Evolutionary conservation across 768 basidiomycete genomes (phyloP), one percentile per base, ranked within the genome.

Genomic region (Pleurotus pulmonarius): DNA sequence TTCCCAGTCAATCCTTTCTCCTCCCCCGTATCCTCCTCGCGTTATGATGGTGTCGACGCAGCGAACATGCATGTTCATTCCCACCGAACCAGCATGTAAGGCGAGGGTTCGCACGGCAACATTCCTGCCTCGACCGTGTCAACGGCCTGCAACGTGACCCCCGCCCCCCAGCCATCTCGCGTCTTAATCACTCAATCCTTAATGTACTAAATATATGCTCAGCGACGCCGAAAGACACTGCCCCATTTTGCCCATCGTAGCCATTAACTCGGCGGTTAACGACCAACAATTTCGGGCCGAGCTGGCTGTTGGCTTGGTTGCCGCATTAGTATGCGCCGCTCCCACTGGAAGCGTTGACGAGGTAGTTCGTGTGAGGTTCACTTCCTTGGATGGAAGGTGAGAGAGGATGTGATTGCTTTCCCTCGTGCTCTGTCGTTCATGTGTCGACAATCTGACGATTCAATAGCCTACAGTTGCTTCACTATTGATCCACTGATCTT

Each of bases 401-500:
- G 18, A 18, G n/a, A 41, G 51, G 51, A 53, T 5, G 8, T 40
- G 29, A 11, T 34, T 34, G 51, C 37, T 15, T 53, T 53, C 24
- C 20, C 51, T 53, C 51, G 39, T 53, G 51, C 15, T 34, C 16
- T 29, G 11, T 44, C 41, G 41, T 44, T 44, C 41, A 44, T 44
- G 41, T 44, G 41, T 44, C 4, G n/a, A 16, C n/a, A n/a, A 22
- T 44, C 22, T 51, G 49, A 34, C 49, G 20, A 39, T n/a, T 25
- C 18, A 39, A 44, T 16, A 7, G n/a, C 41, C 39, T n/a, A 39
- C 51, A 53, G 18, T 39, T 53, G 29, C 37, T n/a, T 53, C 51
- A 37, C 39, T 53, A 24, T 53, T 53, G 51, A 53, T 53, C 51
- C 51, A 53, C 41, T 53, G 26, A 53, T 43, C 34, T 53, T 43